A percentile compares a stretch with the other conserved stretches of the same genome.
Evolutionary conservation across 257 asterid genomes (phyloP).

Genomic region (Jaltomata sinuosa): DNA sequence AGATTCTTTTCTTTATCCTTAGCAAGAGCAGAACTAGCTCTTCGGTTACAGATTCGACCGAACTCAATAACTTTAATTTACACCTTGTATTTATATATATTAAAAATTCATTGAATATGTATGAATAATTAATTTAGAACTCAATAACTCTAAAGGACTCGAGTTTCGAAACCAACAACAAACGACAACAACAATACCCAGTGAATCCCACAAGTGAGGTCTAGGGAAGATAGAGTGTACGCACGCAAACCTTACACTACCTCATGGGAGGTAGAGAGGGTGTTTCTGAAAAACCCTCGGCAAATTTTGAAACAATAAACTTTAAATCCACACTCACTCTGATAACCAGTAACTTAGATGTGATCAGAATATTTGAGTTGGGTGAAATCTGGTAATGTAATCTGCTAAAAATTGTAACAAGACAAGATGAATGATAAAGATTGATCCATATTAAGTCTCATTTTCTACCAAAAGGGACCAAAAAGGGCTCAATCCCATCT

Average conservation of each 20-base stretch:
- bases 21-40: neutral
- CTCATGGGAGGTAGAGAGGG: no score
- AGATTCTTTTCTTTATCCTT: no score
- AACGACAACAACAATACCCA: no score
- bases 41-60: neutral
- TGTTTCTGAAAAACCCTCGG: no score
- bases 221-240: no score
- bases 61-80: neutral
- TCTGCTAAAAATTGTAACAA: neutral
- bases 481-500: conserved; percentile 15
- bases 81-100: neutral
- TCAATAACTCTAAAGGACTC: neutral
- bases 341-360: neutral
- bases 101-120: neutral
- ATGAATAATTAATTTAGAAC: neutral
- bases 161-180: no score
- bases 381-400: neutral
- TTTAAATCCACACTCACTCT: neutral
- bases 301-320: neutral
- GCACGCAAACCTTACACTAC: no score
- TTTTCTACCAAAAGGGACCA: conserved; percentile 26
- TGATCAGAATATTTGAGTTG: neutral
- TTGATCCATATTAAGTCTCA: neutral
- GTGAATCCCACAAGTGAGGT: no score
- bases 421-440: conserved; percentile 25